Conservation (phyloP, 2,329 filamentous ascomycete species). For the Rutstroemia sp. region DNA sequence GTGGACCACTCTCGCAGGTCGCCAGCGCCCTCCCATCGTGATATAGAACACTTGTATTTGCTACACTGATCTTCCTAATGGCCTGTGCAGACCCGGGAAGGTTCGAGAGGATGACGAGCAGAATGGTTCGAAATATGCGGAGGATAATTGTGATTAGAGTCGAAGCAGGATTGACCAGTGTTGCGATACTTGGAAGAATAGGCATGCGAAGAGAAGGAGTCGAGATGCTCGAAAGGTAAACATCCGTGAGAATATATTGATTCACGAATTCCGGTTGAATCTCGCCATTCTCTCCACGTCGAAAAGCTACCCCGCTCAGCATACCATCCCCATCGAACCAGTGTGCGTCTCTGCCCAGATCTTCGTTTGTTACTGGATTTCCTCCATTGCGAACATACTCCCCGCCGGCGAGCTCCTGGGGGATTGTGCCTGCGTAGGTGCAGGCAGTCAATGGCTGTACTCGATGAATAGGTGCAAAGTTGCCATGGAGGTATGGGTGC, state of each 20-base stretch:
- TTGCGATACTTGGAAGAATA: slow-evolving; percentile 60
- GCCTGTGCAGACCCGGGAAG: slow-evolving; percentile 46
- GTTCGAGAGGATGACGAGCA: slow-evolving; percentile 50
- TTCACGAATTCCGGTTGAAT: slow-evolving; percentile 60
- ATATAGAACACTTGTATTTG: slow-evolving; percentile 59
- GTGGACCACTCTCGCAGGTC: slow-evolving; percentile 64
- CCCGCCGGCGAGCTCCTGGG: slow-evolving; percentile 57
- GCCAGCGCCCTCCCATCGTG: slow-evolving; percentile 63
- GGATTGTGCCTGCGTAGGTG: slow-evolving; percentile 49
- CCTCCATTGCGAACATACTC: slow-evolving; percentile 68
- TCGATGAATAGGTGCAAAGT: slow-evolving; percentile 59
- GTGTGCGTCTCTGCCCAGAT: slow-evolving; percentile 55
- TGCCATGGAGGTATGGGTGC: slow-evolving; percentile 51
- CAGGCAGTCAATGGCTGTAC: slow-evolving; percentile 50
- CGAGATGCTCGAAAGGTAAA: slow-evolving; percentile 48
- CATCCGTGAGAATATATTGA: slow-evolving; percentile 60
- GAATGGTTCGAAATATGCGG: slow-evolving; percentile 47
- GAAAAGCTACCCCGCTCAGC: slow-evolving; percentile 60
- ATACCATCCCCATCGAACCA: slow-evolving; percentile 75
- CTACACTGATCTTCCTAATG: slow-evolving; percentile 63
- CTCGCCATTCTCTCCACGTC: slow-evolving; percentile 32
- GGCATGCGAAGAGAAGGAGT: slow-evolving; percentile 43
- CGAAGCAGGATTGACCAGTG: slow-evolving; percentile 52
- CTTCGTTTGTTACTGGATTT: slow-evolving; percentile 56
- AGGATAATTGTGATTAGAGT: slow-evolving; percentile 41